These are phyloP conservation scores for Blastocrithidia nonstop DNA, from an alignment of 208 protist genomes.

Conservation along the genomic window DNA sequence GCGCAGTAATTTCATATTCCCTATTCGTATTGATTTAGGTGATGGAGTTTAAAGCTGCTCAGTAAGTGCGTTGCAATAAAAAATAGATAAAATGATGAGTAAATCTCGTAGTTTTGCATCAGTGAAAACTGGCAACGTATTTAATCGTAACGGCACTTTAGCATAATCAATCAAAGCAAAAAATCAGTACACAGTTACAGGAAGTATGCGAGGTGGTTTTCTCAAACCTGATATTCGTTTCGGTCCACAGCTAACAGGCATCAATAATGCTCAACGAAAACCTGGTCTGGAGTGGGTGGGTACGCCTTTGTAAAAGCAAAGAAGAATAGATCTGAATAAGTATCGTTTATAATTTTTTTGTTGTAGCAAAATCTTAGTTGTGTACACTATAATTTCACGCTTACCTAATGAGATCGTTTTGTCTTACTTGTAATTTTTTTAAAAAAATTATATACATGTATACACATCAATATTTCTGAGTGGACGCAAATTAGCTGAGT, in stretches of 20 bases:
- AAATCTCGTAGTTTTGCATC: constrained; percentile 57
- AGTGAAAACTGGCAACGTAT: constrained; percentile 54
- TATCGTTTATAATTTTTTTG: background rate
- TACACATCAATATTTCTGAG: too few species aligned
- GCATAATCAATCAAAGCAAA: constrained; percentile 49
- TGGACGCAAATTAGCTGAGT: too few species aligned
- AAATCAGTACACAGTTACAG: constrained; percentile 63
- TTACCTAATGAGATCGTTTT: background rate
- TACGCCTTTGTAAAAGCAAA: constrained; percentile 37
- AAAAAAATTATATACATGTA: too few species aligned
- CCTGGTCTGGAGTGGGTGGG: constrained; percentile 76
- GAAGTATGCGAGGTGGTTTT: constrained; percentile 77
- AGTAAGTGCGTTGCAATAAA: constrained; percentile 38
- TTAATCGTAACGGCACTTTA: constrained; percentile 36
- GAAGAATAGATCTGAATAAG: background rate
- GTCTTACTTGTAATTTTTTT: background rate
- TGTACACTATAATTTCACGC: background rate
- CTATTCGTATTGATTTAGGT: constrained; percentile 68
- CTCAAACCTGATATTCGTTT: constrained; percentile 75
- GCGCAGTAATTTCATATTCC: constrained; percentile 46
- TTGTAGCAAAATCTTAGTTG: background rate
- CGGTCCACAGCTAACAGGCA: constrained; percentile 66
- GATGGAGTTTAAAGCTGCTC: constrained; percentile 39
- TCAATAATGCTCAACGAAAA: constrained; percentile 66
- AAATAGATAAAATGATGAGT: constrained; percentile 43